Evolutionary conservation across 1,284 basidiomycete species (phyloP).

Genomic region (Fomitopsis schrenkii): DNA sequence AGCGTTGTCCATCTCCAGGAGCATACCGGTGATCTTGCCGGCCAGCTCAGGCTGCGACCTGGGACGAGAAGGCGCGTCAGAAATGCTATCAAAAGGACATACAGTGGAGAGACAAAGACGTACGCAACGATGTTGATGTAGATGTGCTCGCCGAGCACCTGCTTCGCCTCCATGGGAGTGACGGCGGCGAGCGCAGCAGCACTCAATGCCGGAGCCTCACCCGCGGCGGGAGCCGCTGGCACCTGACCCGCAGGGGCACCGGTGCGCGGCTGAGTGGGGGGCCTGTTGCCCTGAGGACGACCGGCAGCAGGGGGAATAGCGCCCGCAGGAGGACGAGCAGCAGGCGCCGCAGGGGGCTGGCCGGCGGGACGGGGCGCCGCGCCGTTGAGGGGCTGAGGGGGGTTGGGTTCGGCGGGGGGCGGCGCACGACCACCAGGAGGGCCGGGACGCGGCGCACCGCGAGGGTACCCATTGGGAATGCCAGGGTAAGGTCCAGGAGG

Average conservation of each 20-base stretch:
- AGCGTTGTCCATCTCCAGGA: conserved; percentile 95
- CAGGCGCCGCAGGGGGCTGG: conserved; percentile 41
- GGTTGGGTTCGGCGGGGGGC: conserved; percentile 55
- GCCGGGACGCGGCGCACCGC: conserved; percentile 38
- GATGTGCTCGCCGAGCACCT: conserved; percentile 91
- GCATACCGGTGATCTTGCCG: conserved; percentile 97
- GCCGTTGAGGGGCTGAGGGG: conserved; percentile 43
- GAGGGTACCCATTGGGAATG: conserved; percentile 58
- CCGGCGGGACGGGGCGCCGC: conserved; percentile 42
- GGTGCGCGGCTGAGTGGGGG: conserved; percentile 24
- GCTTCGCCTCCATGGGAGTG: conserved; percentile 90
- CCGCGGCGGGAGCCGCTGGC: conserved; percentile 35
- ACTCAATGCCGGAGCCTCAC: conserved; percentile 34
- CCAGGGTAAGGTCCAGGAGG: conserved; percentile 66
- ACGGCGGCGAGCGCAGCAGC: conserved; percentile 65
- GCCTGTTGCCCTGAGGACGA: conserved; percentile 27
- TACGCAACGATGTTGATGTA: conserved; percentile 85
- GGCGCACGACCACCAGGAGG: conserved; percentile 33
- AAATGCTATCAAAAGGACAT: conserved; percentile 4
- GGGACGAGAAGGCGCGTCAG: conserved; percentile 1
- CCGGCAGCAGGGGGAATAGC: conserved; percentile 32
- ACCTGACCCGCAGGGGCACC: conserved; percentile 33
- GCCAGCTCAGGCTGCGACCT: conserved; percentile 83
- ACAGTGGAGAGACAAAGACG: conserved; percentile 30
- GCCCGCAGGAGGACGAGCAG: conserved; percentile 41